Evolutionary conservation across 1,139 yeast genomes (phyloP).

Genomic region (Citeromyces hawaiiensis): DNA sequence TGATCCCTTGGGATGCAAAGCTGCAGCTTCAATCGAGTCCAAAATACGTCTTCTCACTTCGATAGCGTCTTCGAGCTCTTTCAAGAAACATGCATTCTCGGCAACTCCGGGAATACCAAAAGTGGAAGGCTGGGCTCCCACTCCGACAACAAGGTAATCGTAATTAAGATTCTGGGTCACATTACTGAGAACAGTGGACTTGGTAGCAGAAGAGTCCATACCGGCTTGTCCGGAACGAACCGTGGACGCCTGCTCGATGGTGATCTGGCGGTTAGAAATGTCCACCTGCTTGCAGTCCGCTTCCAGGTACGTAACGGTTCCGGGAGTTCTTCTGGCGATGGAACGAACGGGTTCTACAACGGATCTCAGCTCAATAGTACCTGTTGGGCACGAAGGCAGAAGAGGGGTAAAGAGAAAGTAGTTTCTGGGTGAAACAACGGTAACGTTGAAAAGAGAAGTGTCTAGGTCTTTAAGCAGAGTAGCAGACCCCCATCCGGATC

Average conservation of each 20-base stretch:
- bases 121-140: slow-evolving; percentile 87
- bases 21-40: slow-evolving; percentile 77
- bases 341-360: slow-evolving; percentile 79
- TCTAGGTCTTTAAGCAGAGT: slow-evolving; percentile 76
- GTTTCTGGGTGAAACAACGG: slow-evolving; percentile 86
- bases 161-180: slow-evolving; percentile 39
- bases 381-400: slow-evolving; percentile 89
- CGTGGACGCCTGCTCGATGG: slow-evolving; percentile 34
- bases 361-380: slow-evolving; percentile 82
- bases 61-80: slow-evolving; percentile 76
- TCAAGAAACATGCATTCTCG: slow-evolving; percentile 74
- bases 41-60: slow-evolving; percentile 63
- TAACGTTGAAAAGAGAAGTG: slow-evolving; percentile 76
- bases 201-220: slow-evolving; percentile 30
- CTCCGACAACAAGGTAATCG: slow-evolving; percentile 79
- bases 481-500: slow-evolving; percentile 81
- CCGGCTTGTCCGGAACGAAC: slow-evolving; percentile 28
- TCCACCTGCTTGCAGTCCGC: slow-evolving; percentile 85
- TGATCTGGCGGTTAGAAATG: slow-evolving; percentile 46
- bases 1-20: slow-evolving; percentile 59
- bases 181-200: slow-evolving; percentile 24
- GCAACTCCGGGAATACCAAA: slow-evolving; percentile 91
- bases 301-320: slow-evolving; percentile 77
- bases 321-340: slow-evolving; percentile 58
- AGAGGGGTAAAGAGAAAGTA: slow-evolving; percentile 90